Base-by-base conservation (phyloP, 2,329 filamentous ascomycete species). In the Diaporthe destruens region DNA sequence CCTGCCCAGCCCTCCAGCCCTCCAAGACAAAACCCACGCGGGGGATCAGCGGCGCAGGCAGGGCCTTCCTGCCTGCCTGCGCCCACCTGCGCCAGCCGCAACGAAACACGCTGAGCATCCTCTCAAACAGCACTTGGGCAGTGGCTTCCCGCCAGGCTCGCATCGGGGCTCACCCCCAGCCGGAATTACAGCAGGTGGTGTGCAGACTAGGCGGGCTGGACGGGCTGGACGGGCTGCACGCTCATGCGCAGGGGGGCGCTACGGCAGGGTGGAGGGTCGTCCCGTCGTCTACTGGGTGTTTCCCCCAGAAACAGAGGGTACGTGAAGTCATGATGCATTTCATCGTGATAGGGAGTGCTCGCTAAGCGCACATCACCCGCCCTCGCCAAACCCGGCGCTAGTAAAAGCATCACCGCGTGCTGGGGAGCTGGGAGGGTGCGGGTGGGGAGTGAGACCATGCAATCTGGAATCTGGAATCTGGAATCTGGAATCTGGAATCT, bases 231-330 rank as follows among this genome's bases (percentile, higher is more conserved):
- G n/a, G n/a, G n/a, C n/a, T n/a, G n/a, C n/a, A 34, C 32, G 29
- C 59, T 65, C 44, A 65, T 65, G 59, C 59, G 44, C 29, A 47
- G n/a, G 29, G 42, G 61, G 61, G 44, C 61, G 61, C 61, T 65
- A 65, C 61, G 61, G 61, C 29, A 65, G 25, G 42, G 61, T 51
- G 44, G 29, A 51, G 29, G 42, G 59, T 42, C 29, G 59, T 49
- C 49, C 42, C 57, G 59, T 49, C 6, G 9, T 29, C 12, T 29
- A 5, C 29, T 29, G 29, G 2, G 29, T 12, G 8, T 49, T 9
- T n/a, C 8, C 3, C 5, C 25, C 25, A 16, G 42, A 6, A 63
- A 49, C 25, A 39, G 3, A 63, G 42, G 12, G 23, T 32, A 18
- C 32, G 32, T 16, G 29, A 32, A 20, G 4, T 36, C 0, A 18